Base-by-base conservation (phyloP, 176 grass and related monocot species). In the Phoenix roebelenii region DNA sequence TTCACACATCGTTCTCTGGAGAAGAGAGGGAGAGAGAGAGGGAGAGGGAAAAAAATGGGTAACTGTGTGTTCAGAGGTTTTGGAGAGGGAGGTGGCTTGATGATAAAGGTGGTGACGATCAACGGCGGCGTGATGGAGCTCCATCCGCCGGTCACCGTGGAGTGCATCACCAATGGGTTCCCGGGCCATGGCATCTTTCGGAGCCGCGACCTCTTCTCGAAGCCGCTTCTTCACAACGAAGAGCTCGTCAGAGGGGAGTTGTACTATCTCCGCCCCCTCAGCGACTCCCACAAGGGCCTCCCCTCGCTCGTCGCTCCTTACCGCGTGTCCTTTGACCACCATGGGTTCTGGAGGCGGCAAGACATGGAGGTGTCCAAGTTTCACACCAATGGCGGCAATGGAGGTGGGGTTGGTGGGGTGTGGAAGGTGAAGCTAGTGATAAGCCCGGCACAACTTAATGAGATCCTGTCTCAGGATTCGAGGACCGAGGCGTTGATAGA, bases 351-450 rank as follows among this genome's bases (percentile, higher is more conserved):
- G 23, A 59, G 23, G 57, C 7, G 24, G 23, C 57, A 59, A 23
- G 23, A 24, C 22, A 16, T 15, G 57, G 35, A 44, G 35, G 10
- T 56, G 6, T 18, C 54, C 3, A 17, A 7, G 57, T 59, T 29
- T 23, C 57, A 59, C 15, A 14, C 15, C 23, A 24, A 59, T 15
- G 23, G 15, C 0, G 57, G 57, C 35, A 44, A 44, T 44, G 10
- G 35, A 20, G 22, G 22, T 28, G 23, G 57, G 22, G 23, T 23
- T 59, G 57, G 22, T 14, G 57, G 23, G 14, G 23, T 59, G 57
- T 59, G 57, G 57, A 59, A 59, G 57, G 57, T 59, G 23, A 59
- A 59, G 57, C 24, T 59, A 19, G 57, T 59, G 57, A 59, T 59
- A 28, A 59, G 23, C 23, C 57, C 57, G 22, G 3, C 22, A 0